Percentiles rank a stretch among this genome's conserved stretches.
phyloP scores from a whole-genome alignment of 1,284 basidiomycete species.

The Boletus holoroseus region DNA sequence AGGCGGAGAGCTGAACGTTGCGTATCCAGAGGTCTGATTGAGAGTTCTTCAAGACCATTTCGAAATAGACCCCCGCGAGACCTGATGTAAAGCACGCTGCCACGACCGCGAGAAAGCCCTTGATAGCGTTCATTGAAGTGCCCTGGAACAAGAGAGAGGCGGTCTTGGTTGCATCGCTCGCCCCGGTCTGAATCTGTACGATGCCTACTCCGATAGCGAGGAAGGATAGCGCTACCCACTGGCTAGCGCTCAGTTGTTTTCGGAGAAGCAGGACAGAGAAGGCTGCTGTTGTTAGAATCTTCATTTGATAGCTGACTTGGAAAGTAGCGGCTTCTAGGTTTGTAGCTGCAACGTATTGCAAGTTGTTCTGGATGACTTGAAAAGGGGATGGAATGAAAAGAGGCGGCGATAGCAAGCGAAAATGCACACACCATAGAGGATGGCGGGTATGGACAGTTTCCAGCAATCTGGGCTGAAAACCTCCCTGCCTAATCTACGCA shows the following conservation, averaged over 20 bases:
- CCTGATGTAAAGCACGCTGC: conserved; percentile 95
- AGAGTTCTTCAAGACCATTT: conserved; percentile 93
- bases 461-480: conserved; percentile 67
- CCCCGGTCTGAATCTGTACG: conserved; percentile 78
- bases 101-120: conserved; percentile 83
- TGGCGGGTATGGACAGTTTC: conserved; percentile 78
- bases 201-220: conserved; percentile 89
- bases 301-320: conserved; percentile 95
- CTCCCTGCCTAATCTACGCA: conserved; percentile 42
- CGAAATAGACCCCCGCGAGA: conserved; percentile 97
- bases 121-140: conserved; percentile 71
- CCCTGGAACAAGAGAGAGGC: conserved; percentile 34
- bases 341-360: conserved; percentile 91
- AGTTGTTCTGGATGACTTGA: conserved; percentile 87
- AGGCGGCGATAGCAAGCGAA: neutral
- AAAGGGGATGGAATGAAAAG: conserved; percentile 1
- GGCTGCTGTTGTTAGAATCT: conserved; percentile 93
- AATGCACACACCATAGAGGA: conserved; percentile 53
- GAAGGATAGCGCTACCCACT: conserved; percentile 82
- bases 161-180: conserved; percentile 35
- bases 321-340: conserved; percentile 95
- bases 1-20: conserved; percentile 93
- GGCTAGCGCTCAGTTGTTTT: conserved; percentile 65
- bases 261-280: conserved; percentile 90
- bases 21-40: conserved; percentile 91